phyloP scores from a whole-genome alignment of 352 stramenopile genomes.

The Pythium grandisporangium region DNA sequence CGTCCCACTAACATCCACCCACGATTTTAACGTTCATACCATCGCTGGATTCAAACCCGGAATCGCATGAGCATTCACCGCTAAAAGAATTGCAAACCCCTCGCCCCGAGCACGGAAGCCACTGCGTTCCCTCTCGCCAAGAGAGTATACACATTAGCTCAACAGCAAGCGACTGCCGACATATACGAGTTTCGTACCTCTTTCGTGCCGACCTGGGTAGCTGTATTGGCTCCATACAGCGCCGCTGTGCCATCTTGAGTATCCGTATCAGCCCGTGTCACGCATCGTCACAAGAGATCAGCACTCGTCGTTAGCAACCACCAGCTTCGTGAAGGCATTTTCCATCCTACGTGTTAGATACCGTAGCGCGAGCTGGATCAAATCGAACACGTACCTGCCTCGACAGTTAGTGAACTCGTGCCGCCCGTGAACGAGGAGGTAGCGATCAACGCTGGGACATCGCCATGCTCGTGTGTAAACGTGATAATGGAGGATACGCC shows the following conservation, averaged over 20 bases:
- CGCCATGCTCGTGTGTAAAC: constrained; percentile 58
- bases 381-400: constrained; percentile 16
- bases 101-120: constrained; percentile 48
- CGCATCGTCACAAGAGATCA: too few species aligned
- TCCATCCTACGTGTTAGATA: too few species aligned
- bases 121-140: constrained; percentile 28
- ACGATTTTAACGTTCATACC: constrained; percentile 14
- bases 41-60: constrained; percentile 43
- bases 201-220: constrained; percentile 45
- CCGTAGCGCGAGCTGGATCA: neutral
- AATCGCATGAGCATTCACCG: constrained; percentile 35
- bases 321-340: too few species aligned
- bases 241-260: constrained; percentile 25
- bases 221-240: constrained; percentile 16
- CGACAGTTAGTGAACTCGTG: constrained; percentile 20
- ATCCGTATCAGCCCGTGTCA: too few species aligned
- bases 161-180: neutral
- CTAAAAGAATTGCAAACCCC: constrained; percentile 38
- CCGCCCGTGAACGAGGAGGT: constrained; percentile 22
- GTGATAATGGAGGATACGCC: constrained; percentile 56
- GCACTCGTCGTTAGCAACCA: too few species aligned
- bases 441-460: constrained; percentile 38
- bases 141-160: too few species aligned
- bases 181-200: constrained; percentile 28
- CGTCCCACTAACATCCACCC: too few species aligned